These are phyloP conservation scores for Thielaviopsis cerberus DNA, from an alignment of 2,329 filamentous ascomycete species.

Conservation along the genomic window DNA sequence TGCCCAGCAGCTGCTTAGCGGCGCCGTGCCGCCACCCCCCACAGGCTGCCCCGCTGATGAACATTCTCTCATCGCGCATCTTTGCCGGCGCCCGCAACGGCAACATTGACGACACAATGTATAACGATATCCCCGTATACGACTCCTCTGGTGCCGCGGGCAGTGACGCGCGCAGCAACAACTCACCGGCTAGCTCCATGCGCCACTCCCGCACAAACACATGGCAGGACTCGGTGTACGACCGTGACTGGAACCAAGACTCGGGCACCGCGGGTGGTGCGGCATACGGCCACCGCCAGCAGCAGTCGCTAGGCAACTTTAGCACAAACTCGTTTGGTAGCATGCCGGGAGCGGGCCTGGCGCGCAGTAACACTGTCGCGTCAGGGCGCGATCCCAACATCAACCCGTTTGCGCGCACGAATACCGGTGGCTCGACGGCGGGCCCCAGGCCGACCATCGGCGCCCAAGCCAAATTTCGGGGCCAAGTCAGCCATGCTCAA, in stretches of 20 bases:
- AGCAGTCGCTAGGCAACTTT: not conserved
- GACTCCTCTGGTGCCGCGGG: constrained; percentile 50
- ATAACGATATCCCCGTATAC: constrained; percentile 86
- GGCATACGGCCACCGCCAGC: not conserved
- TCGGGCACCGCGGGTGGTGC: not conserved
- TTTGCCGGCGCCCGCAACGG: constrained; percentile 49
- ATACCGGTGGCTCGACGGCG: constrained; percentile 8
- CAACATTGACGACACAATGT: constrained; percentile 46
- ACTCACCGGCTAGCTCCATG: constrained; percentile 27
- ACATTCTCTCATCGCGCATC: constrained; percentile 63
- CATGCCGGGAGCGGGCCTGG: constrained; percentile 16
- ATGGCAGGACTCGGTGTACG: constrained; percentile 61
- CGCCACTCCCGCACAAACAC: constrained; percentile 45
- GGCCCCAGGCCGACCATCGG: constrained; percentile 62
- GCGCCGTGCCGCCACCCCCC: constrained; percentile 60
- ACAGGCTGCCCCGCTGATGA: constrained; percentile 68
- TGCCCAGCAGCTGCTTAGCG: constrained; percentile 64
- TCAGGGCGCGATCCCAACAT: constrained; percentile 14
- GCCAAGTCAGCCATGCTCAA: constrained; percentile 36
- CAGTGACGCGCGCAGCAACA: constrained; percentile 18
- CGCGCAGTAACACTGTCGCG: constrained; percentile 33
- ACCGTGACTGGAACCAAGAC: constrained; percentile 19
- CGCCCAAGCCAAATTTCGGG: constrained; percentile 72
- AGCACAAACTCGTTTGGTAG: not conserved
- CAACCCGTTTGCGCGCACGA: constrained; percentile 8